Percentiles rank a stretch among this genome's conserved stretches.
phyloP scores from a whole-genome alignment of 2,329 filamentous ascomycete genomes.

The Graphiopsis chlorocephala region DNA sequence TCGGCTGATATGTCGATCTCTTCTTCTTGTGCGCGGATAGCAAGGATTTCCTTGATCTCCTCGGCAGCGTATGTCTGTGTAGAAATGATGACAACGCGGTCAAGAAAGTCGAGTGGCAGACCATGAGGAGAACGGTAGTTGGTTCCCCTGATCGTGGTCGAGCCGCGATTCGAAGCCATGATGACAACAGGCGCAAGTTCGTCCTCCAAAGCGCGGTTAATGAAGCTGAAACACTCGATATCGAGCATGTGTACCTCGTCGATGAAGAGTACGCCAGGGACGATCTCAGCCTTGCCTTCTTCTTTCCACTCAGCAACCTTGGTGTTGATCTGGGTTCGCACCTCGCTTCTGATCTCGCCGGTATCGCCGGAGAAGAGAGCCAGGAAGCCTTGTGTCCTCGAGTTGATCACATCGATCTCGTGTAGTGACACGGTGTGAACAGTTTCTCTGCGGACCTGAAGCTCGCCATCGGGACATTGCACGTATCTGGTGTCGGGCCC shows the following conservation, averaged over 20 bases:
- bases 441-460: slow-evolving; percentile 95
- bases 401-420: slow-evolving; percentile 99
- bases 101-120: slow-evolving; percentile 90
- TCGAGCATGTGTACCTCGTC: slow-evolving; percentile 99
- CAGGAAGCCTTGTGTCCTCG: slow-evolving; percentile 94
- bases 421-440: slow-evolving; percentile 95
- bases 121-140: slow-evolving; percentile 92
- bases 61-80: slow-evolving; percentile 79
- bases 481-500: slow-evolving; percentile 97
- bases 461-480: slow-evolving; percentile 93
- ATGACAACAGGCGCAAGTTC: slow-evolving; percentile 96
- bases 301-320: slow-evolving; percentile 99
- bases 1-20: slow-evolving; percentile 90
- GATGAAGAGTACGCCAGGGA: slow-evolving; percentile 95
- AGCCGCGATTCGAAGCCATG: slow-evolving; percentile 96
- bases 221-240: slow-evolving; percentile 97
- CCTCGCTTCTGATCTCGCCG: slow-evolving; percentile 94
- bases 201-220: slow-evolving; percentile 94
- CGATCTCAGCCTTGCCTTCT: slow-evolving; percentile 97
- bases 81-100: slow-evolving; percentile 93
- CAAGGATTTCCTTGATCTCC: slow-evolving; percentile 88
- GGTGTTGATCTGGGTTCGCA: slow-evolving; percentile 97
- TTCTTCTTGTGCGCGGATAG: slow-evolving; percentile 91
- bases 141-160: slow-evolving; percentile 88
- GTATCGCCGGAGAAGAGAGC: slow-evolving; percentile 97